Conservation (phyloP, 352 stramenopile genomes). For the Pythium rhizo-oryzae region DNA sequence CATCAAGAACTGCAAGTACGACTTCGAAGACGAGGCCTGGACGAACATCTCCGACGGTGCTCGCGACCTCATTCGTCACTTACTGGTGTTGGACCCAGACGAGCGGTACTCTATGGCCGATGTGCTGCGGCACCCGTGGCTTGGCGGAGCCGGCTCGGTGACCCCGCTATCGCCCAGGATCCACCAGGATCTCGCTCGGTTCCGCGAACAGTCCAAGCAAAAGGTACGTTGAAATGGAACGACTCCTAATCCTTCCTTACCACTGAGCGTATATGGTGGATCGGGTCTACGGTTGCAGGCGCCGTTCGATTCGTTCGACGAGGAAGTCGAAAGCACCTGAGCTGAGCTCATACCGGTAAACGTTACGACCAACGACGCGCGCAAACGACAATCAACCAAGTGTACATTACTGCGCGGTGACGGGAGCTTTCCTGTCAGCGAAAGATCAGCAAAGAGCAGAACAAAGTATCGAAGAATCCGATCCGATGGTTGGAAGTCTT, state of each 20-base stretch:
- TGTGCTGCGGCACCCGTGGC: slow-evolving; percentile 75
- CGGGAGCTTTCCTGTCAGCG: neutral
- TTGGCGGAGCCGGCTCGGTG: slow-evolving; percentile 36
- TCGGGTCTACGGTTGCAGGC: neutral
- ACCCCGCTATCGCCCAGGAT: slow-evolving; percentile 70
- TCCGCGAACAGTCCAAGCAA: slow-evolving; percentile 58
- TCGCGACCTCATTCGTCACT: slow-evolving; percentile 75
- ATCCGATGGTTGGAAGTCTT: neutral
- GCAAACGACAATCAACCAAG: neutral
- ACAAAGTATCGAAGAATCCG: neutral
- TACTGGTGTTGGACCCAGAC: slow-evolving; percentile 76
- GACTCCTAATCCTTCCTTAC: no score
- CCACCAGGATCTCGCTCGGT: slow-evolving; percentile 66
- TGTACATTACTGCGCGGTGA: slow-evolving; percentile 18
- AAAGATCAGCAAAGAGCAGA: neutral
- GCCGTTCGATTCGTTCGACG: slow-evolving; percentile 30
- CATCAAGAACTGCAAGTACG: slow-evolving; percentile 78
- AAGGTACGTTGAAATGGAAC: slow-evolving; percentile 48
- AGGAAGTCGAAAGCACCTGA: slow-evolving; percentile 25
- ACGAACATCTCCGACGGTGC: slow-evolving; percentile 56
- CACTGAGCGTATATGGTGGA: neutral
- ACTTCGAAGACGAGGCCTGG: slow-evolving; percentile 77
- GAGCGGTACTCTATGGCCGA: slow-evolving; percentile 69
- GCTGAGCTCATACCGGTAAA: neutral
- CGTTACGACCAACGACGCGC: neutral